Conservation (phyloP, 2,329 filamentous ascomycete species). For the Paraphoma sp. region DNA sequence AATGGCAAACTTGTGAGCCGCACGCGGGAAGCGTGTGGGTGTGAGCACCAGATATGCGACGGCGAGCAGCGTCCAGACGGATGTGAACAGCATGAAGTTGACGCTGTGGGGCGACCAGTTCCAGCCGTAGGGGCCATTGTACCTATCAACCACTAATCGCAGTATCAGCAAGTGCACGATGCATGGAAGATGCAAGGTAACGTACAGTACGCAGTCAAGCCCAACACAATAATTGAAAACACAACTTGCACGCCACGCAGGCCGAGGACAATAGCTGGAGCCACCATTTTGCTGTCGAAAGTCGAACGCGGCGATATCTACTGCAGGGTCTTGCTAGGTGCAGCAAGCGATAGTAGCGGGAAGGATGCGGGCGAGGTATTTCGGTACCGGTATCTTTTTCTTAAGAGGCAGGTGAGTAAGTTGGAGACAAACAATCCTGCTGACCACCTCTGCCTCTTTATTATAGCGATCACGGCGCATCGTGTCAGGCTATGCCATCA, state of each 20-base stretch:
- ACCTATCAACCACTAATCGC: constrained; percentile 55
- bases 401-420: neutral
- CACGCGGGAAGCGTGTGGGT: constrained; percentile 64
- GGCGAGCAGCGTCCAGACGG: constrained; percentile 74
- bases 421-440: neutral
- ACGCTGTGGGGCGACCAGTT: constrained; percentile 62
- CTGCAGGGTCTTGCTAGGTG: constrained; percentile 7
- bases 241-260: constrained; percentile 72
- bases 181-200: constrained; percentile 8
- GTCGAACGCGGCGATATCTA: neutral
- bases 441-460: constrained; percentile 1
- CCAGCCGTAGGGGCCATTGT: constrained; percentile 54
- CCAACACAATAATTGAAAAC: constrained; percentile 78
- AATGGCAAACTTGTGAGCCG: constrained; percentile 73
- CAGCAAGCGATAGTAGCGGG: neutral
- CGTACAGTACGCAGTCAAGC: constrained; percentile 76
- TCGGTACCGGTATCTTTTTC: neutral
- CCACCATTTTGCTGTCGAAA: constrained; percentile 22
- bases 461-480: constrained; percentile 19
- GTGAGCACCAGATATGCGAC: constrained; percentile 75
- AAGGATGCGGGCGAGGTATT: neutral
- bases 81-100: constrained; percentile 82
- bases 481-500: neutral
- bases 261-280: constrained; percentile 59
- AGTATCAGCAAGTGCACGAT: constrained; percentile 5